These are phyloP conservation scores for Penicillium sp. DNA, from an alignment of 2,329 filamentous ascomycete genomes.

Conservation along the genomic window DNA sequence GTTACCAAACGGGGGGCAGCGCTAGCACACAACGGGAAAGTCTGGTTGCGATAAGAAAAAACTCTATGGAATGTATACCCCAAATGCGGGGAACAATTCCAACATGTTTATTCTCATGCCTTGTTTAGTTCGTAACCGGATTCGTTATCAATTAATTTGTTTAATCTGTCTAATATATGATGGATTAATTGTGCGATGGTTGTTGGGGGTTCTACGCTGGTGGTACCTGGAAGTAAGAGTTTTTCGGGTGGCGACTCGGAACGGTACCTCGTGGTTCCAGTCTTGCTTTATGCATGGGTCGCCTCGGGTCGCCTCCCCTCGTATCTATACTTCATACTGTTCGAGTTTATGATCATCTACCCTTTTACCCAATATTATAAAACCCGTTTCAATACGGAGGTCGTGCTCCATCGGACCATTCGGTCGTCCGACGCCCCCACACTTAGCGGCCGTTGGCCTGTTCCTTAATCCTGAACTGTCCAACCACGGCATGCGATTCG, in stretches of 20 bases:
- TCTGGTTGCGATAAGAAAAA: neutral
- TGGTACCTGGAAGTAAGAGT: neutral
- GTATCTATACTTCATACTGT: no score
- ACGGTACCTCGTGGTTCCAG: neutral
- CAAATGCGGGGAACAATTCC: neutral
- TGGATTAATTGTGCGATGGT: neutral
- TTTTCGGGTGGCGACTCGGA: neutral
- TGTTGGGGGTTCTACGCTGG: neutral
- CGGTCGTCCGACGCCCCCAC: neutral
- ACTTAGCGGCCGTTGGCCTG: conserved; percentile 11
- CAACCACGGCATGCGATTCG: conserved; percentile 10
- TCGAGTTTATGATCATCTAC: neutral
- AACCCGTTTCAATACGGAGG: neutral
- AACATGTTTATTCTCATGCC: neutral
- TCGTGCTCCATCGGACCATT: neutral
- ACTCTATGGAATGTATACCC: neutral
- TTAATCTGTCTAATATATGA: neutral
- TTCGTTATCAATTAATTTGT: neutral
- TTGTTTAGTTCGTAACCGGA: neutral
- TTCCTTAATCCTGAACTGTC: conserved; percentile 11
- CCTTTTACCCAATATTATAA: neutral
- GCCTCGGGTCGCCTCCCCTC: no score
- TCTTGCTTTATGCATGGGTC: neutral
- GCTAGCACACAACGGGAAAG: neutral
- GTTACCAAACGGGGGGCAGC: conserved; percentile 10